A percentile compares a stretch with the other conserved stretches of the same genome.
These are phyloP conservation scores for Gentiana straminea DNA, from an alignment of 257 asterid genomes.

Conservation along the genomic window DNA sequence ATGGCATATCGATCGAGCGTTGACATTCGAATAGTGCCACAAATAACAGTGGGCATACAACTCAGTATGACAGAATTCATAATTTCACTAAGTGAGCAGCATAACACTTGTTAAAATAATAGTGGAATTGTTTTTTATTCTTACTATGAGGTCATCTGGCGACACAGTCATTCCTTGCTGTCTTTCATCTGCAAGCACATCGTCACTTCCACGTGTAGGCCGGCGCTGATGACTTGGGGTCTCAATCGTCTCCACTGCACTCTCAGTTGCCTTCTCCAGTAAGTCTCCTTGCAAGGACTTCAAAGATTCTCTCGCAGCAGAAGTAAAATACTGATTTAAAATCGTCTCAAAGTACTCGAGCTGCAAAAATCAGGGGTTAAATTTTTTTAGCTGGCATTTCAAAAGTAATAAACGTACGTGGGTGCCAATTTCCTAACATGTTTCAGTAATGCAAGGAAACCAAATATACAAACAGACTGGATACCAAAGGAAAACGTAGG, in stretches of 20 bases:
- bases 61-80: too few species aligned
- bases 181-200: slow-evolving; percentile 69
- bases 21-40: too few species aligned
- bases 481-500: neutral
- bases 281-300: slow-evolving; percentile 87
- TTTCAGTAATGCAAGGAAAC: neutral
- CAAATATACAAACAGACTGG: too few species aligned
- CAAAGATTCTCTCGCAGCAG: slow-evolving; percentile 86
- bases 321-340: slow-evolving; percentile 85
- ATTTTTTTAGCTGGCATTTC: too few species aligned
- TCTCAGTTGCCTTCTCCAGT: slow-evolving; percentile 80
- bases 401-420: too few species aligned
- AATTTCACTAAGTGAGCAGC: too few species aligned
- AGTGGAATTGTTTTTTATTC: slow-evolving; percentile 6
- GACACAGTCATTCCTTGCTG: slow-evolving; percentile 63
- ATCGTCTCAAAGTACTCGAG: slow-evolving; percentile 95
- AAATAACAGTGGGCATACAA: too few species aligned
- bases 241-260: slow-evolving; percentile 54
- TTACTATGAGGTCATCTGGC: slow-evolving; percentile 96
- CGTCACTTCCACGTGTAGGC: slow-evolving; percentile 87
- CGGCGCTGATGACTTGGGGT: slow-evolving; percentile 93
- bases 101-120: too few species aligned
- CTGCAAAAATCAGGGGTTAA: slow-evolving; percentile 33
- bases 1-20: too few species aligned
- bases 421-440: too few species aligned